Percentiles rank a stretch among this genome's conserved stretches.
Conservation (phyloP, 176 grass and related monocot species). For the Ensete glaucum region DNA sequence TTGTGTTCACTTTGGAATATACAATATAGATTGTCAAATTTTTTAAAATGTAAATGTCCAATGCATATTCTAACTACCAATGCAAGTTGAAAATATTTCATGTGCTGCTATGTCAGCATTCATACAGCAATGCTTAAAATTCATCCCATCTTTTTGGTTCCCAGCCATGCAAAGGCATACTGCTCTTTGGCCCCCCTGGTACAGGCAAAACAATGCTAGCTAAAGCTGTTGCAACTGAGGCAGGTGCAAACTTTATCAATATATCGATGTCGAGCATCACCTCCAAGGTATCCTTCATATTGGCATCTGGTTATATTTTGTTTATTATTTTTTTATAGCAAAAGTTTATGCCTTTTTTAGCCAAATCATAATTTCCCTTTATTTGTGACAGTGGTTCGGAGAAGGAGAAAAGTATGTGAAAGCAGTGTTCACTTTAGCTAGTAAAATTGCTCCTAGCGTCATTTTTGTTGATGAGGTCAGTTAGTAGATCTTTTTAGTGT, state of each 20-base stretch:
- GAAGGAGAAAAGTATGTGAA: constrained; percentile 99
- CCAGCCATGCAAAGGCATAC: constrained; percentile 98
- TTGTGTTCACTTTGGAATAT: neutral
- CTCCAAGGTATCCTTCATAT: constrained; percentile 57
- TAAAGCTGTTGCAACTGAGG: constrained; percentile 97
- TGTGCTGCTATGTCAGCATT: neutral
- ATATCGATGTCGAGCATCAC: constrained; percentile 99
- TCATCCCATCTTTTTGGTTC: constrained; percentile 21
- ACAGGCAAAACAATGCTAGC: constrained; percentile 99
- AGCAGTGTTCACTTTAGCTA: constrained; percentile 94
- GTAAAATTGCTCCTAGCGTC: constrained; percentile 96
- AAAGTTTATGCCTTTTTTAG: constrained; percentile 17
- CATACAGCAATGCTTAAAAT: neutral
- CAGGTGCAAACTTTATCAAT: constrained; percentile 98
- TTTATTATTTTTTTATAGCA: constrained; percentile 19
- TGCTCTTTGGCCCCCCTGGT: constrained; percentile 98
- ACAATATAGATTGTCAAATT: neutral
- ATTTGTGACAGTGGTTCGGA: constrained; percentile 83
- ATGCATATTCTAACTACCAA: no score
- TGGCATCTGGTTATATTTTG: neutral
- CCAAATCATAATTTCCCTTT: neutral
- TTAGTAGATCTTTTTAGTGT: neutral
- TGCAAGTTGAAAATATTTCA: neutral
- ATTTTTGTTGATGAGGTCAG: constrained; percentile 99
- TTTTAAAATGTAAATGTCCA: neutral